Base-by-base conservation (phyloP, 352 stramenopile genomes). In the Globisporangium nagaii region DNA sequence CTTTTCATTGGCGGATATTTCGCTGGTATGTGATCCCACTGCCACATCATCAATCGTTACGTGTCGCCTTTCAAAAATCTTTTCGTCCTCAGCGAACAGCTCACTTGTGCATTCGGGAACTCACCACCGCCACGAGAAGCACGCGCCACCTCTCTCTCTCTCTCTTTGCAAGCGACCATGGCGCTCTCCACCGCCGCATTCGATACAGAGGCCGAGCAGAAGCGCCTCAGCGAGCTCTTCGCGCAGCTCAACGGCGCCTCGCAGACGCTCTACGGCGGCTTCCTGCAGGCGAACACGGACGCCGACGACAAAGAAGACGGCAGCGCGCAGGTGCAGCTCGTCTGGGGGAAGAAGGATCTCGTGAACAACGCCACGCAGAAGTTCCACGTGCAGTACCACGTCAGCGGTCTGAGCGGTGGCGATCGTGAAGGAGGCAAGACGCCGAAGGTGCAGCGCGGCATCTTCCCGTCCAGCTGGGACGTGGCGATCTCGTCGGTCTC, bases 321-420 rank as follows among this genome's bases (percentile, higher is more conserved):
- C 28, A 41, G 8, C 20, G 71, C 77, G 13, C 45, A 53, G 5
- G 68, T 80, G 56, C 74, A 87, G 51, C 53, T 90, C 30, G 55
- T 90, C 13, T 87, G 75, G 79, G 49, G 62, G 61, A 73, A 78
- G 54, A 83, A 65, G 31, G 79, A 90, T 45, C 57, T 87, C 37
- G 50, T 86, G 40, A 82, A 84, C 62, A 75, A 66, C 47, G 46
- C 70, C 8, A 73, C 63, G 19, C 61, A 69, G 56, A 86, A 83
- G 60, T 90, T 66, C 54, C 75, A 86, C 13, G 47, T 68, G 36
- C 70, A 81, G 48, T 71, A 79, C 65, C 70, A 84, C 56, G 68
- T 86, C 31, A 49, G 34, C 15, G n/a, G n/a, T n/a, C n/a, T n/a
- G n/a, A n/a, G n/a, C n/a, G n/a, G n/a, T n/a, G n/a, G n/a, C n/a